Evolutionary conservation across 306 rosid genomes (phyloP).

Genomic region (Inga laurina): DNA sequence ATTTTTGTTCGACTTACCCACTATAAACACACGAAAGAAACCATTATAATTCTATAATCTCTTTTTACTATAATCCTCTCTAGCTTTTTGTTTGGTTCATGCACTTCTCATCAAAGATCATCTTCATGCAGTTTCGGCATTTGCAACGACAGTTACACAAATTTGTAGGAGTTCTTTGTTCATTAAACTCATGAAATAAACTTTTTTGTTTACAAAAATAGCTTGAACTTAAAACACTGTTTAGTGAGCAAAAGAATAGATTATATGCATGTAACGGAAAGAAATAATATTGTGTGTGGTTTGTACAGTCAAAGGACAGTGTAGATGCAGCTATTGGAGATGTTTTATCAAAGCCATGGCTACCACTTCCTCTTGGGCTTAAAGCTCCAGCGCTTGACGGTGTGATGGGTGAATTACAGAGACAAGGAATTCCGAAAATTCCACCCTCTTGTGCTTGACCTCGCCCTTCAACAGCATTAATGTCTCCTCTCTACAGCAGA

Average conservation of each 20-base stretch:
- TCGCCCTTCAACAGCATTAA: background rate
- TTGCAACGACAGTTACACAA: background rate
- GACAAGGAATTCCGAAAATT: constrained; percentile 77
- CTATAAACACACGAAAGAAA: background rate
- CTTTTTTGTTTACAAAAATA: background rate
- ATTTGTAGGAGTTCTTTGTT: background rate
- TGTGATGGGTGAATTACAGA: constrained; percentile 75
- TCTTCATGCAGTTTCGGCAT: background rate
- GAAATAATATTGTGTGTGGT: background rate
- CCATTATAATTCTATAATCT: background rate
- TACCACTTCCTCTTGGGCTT: constrained; percentile 89
- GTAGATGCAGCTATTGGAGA: constrained; percentile 91
- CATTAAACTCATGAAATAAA: background rate
- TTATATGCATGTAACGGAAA: background rate
- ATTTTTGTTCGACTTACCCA: background rate
- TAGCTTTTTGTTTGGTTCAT: background rate
- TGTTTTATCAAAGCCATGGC: constrained; percentile 80
- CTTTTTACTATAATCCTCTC: background rate
- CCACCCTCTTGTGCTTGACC: constrained; percentile 77
- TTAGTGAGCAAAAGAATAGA: background rate
- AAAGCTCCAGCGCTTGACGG: constrained; percentile 78
- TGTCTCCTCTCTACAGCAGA: background rate
- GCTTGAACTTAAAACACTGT: background rate
- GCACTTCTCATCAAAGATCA: background rate
- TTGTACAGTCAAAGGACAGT: constrained; percentile 84